Base-by-base conservation (phyloP, 345 rosid genomes). In the Rhizophora apiculata region DNA sequence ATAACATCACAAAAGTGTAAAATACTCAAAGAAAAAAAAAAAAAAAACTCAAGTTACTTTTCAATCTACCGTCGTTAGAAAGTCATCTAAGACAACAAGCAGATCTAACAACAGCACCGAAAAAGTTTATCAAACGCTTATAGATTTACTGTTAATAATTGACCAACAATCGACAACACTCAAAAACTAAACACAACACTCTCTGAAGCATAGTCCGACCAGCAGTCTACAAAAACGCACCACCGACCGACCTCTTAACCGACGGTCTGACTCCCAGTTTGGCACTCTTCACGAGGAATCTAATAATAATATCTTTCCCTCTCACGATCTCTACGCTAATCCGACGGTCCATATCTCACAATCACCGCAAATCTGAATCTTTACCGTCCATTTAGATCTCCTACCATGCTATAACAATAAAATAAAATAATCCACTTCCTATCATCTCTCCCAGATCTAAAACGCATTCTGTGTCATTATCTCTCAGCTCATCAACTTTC, bases 341-440 rank as follows among this genome's bases (percentile, higher is more conserved):
- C 96, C 83, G 69, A 89, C 86, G 92, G 62, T 13, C 53, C 39
- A 11, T 22, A 3, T 9, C 60, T 43, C 78, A 8, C 43, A n/a
- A 3, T 66, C 15, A 10, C 48, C 10, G 73, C 81, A 80, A 84
- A 83, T 91, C 96, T 91, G 51, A 72, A 82, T 74, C 78, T 68
- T 63, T 63, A 63, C 96, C 91, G 76, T 83, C 78, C 63, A 83
- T 82, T 83, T 61, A 43, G 74, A 79, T 85, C 87, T 82, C 26
- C 64, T 15, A 68, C 49, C 37, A 34, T 7, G 9, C 37, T 7
- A 7, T 7, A 34, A 7, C 37, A 34, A 8, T 7, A 34, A 7
- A 34, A 7, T 34, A 34, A 6, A 13, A 43, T 2, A 43, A 13
- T 55, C 74, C 7, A 31, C 71, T 4, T 36, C 68, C 31, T 13